Base-by-base conservation (phyloP, 176 grass and related monocot genomes). In the Pontederia paniculata region DNA sequence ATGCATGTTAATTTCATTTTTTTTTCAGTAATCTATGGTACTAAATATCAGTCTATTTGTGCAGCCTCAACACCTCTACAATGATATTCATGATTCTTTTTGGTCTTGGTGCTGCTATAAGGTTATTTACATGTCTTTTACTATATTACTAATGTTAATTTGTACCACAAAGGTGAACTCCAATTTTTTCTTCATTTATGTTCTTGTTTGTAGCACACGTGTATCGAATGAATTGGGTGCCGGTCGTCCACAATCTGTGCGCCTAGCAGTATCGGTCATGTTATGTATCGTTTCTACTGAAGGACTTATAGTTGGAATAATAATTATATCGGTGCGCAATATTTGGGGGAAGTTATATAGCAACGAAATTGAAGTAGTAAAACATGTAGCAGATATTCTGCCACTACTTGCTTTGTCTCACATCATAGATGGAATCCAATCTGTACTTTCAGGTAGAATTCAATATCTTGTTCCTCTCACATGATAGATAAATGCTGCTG, bases 151-250 rank as follows among this genome's bases (percentile, higher is more conserved):
- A 16, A 28, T 55, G 51, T 42, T 2, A 37, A 1, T 50, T 12
- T 21, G n/a, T 25, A 2, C 44, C 7, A 28, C 12, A 15, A 16
- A 49, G 25, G 25, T 31, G 25, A 31, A 31, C 25, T 2, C 1
- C 25, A 31, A 31, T 31, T 31, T 31, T 31, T 31, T 5, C 5
- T 31, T n/a, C n/a, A n/a, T n/a, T n/a, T 5, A 1, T 31, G 1
- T 48, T 63, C 12, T 28, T 44, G 28, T 14, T 9, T 8, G 14
- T 14, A 95, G 89, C 49, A 95, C 89, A 9, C 78, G 85, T 8
- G 85, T 95, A 44, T 95, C 85, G 55, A 95, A 95, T 59, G 85
- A 89, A 66, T 81, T 95, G 9, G 89, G 89, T 17, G 89, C 89
- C 12, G 84, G 78, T 9, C 75, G 53, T 42, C 85, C 76, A 0